phyloP scores from a whole-genome alignment of 495 filamentous ascomycete genomes.

The Chaetomidium leptoderma region DNA sequence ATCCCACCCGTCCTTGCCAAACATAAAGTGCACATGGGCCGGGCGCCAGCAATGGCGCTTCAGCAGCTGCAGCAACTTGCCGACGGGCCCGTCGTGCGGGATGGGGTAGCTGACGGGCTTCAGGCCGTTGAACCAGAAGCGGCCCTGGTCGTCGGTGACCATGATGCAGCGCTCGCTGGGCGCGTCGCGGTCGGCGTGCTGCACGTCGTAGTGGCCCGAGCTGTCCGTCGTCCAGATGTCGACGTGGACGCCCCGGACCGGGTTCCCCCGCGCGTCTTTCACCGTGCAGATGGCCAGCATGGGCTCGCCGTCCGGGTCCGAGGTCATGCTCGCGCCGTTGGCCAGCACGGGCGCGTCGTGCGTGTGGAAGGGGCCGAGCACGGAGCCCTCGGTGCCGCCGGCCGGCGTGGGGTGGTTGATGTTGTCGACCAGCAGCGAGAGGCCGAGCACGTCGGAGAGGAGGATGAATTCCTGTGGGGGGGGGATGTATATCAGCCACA shows the following conservation, averaged over 20 bases:
- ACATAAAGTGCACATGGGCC: slow-evolving; percentile 94
- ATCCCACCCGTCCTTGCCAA: slow-evolving; percentile 77
- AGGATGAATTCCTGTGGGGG: slow-evolving; percentile 83
- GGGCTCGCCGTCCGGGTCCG: slow-evolving; percentile 64
- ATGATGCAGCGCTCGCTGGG: slow-evolving; percentile 82
- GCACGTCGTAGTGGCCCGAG: slow-evolving; percentile 84
- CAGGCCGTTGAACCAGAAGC: slow-evolving; percentile 87
- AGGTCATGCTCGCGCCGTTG: slow-evolving; percentile 65
- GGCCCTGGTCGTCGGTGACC: slow-evolving; percentile 61
- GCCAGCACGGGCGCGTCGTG: slow-evolving; percentile 69
- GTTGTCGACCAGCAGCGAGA: slow-evolving; percentile 82
- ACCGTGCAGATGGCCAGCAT: slow-evolving; percentile 75
- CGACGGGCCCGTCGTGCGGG: slow-evolving; percentile 85
- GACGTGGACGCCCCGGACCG: slow-evolving; percentile 66
- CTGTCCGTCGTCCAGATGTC: slow-evolving; percentile 95
- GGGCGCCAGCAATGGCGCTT: slow-evolving; percentile 77
- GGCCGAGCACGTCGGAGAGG: slow-evolving; percentile 83
- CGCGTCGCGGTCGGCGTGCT: slow-evolving; percentile 62
- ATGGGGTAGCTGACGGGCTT: slow-evolving; percentile 87
- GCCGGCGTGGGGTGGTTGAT: slow-evolving; percentile 89
- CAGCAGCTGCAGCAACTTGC: slow-evolving; percentile 66
- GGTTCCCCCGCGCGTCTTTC: slow-evolving; percentile 61
- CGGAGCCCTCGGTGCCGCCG: slow-evolving; percentile 74
- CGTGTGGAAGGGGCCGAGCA: slow-evolving; percentile 91
- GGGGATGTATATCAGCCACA: not conserved